Conservation (phyloP, 1,139 yeast genomes). For the Blastobotrys malaysiensis region DNA sequence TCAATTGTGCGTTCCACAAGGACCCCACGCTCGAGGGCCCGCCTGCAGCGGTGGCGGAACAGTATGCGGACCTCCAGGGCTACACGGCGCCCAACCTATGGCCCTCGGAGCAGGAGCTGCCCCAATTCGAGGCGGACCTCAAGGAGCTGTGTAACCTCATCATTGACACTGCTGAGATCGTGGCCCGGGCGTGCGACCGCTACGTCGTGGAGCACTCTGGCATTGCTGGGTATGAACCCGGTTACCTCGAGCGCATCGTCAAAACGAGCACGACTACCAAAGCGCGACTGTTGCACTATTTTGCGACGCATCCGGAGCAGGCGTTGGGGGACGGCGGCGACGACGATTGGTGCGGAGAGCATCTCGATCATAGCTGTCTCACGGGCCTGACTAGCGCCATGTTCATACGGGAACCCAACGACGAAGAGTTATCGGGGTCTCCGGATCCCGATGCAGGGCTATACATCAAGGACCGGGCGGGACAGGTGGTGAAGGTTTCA, state of each 20-base stretch:
- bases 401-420: constrained; percentile 40
- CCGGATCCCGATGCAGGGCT: constrained; percentile 51
- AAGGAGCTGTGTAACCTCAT: constrained; percentile 41
- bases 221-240: constrained; percentile 30
- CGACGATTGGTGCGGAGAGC: constrained; percentile 60
- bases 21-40: constrained; percentile 41
- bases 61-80: constrained; percentile 33
- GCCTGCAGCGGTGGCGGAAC: constrained; percentile 1
- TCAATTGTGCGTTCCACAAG: constrained; percentile 53
- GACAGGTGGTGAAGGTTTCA: constrained; percentile 44
- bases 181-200: constrained; percentile 51
- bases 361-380: constrained; percentile 56
- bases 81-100: constrained; percentile 52
- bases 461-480: constrained; percentile 47
- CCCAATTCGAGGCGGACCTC: constrained; percentile 27
- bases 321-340: constrained; percentile 8
- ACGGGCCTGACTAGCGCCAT: constrained; percentile 58
- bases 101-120: constrained; percentile 43
- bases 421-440: constrained; percentile 26
- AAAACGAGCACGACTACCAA: constrained; percentile 50
- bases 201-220: constrained; percentile 28
- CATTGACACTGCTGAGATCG: constrained; percentile 45
- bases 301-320: constrained; percentile 27
- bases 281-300: constrained; percentile 56
- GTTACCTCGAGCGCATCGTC: constrained; percentile 45